phyloP scores from a whole-genome alignment of 495 filamentous ascomycete genomes.

The Pyronema omphalodes region DNA sequence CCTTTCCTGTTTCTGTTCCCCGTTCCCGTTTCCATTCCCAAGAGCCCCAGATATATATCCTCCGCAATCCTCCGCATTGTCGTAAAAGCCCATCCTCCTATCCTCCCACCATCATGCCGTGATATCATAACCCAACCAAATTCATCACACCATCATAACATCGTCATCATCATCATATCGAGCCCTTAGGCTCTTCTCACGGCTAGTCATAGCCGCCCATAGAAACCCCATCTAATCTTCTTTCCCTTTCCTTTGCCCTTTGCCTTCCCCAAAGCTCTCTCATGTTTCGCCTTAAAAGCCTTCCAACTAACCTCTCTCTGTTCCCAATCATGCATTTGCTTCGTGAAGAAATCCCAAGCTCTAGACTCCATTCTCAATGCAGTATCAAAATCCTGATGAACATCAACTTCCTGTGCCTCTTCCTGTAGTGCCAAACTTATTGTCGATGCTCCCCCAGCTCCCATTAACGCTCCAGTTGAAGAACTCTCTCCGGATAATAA shows the following conservation, averaged over 20 bases:
- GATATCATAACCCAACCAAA: too few relatives aligned
- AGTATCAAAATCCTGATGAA: not conserved
- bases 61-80: too few relatives aligned
- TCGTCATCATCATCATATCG: too few relatives aligned
- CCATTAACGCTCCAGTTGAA: not conserved
- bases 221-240: not conserved
- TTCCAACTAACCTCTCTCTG: conserved; percentile 32
- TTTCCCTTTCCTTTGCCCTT: conserved; percentile 2
- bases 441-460: not conserved
- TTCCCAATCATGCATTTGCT: conserved; percentile 32
- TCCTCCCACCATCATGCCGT: too few relatives aligned
- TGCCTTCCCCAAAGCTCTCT: conserved; percentile 2
- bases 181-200: not conserved
- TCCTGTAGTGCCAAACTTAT: not conserved
- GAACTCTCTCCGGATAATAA: not conserved
- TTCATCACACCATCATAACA: too few relatives aligned
- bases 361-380: conserved; percentile 8
- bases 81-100: too few relatives aligned
- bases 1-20: too few relatives aligned
- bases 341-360: conserved; percentile 20
- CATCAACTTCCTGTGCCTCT: not conserved
- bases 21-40: too few relatives aligned
- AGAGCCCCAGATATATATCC: too few relatives aligned
- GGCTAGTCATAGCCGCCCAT: not conserved
- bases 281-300: conserved; percentile 24